phyloP scores from a whole-genome alignment of 352 stramenopile species.

The Aphanomyces cochlioides region DNA sequence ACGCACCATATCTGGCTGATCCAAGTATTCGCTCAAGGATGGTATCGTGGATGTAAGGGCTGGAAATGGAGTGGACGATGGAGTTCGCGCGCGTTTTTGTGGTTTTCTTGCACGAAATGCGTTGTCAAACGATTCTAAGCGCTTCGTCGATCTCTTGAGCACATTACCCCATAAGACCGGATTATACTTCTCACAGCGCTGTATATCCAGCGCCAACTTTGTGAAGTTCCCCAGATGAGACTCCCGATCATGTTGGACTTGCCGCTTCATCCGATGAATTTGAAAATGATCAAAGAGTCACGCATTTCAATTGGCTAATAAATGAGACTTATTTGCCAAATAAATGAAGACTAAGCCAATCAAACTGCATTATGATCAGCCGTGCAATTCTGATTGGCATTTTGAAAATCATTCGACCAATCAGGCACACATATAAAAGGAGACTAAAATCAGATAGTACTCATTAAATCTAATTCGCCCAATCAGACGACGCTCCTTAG shows the following conservation, averaged over 20 bases:
- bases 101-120: background rate
- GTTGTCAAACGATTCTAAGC: slow-evolving; percentile 11
- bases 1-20: slow-evolving; percentile 22
- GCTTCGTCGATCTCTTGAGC: slow-evolving; percentile 13
- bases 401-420: too few species aligned
- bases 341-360: too few species aligned
- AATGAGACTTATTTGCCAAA: too few species aligned
- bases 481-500: too few species aligned
- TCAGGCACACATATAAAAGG: too few species aligned
- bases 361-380: too few species aligned
- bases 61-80: slow-evolving; percentile 8
- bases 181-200: slow-evolving; percentile 20
- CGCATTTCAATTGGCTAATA: background rate
- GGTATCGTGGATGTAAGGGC: background rate
- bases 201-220: slow-evolving; percentile 11
- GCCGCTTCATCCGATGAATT: slow-evolving; percentile 2
- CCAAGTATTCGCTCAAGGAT: slow-evolving; percentile 1
- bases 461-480: too few species aligned
- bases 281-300: slow-evolving; percentile 2
- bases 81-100: background rate
- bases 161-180: background rate
- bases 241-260: background rate
- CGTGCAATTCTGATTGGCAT: too few species aligned
- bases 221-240: background rate
- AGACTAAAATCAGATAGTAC: too few species aligned